Base-by-base conservation (phyloP, 768 basidiomycete species). In the Boletus subcaerulescens region DNA sequence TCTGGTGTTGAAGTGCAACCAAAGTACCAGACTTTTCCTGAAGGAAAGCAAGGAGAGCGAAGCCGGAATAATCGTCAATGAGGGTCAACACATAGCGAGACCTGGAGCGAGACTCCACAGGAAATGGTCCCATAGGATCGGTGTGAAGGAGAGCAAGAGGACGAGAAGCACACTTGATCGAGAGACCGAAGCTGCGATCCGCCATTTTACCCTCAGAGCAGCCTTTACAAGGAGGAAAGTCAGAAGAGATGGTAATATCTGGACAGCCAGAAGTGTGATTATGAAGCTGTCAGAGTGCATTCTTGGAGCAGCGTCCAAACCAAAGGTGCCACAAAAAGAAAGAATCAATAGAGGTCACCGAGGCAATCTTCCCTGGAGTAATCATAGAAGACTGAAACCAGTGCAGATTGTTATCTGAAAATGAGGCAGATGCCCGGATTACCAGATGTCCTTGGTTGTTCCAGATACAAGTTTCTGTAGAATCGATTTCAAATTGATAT, bases 1-100 rank as follows among this genome's bases (percentile, higher is more conserved):
- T 5, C 0, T 6, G 17, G 3, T 4, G 17, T 6, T 1, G 2
- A n/a, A 39, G 38, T 0, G 6, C 38, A 17, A 7, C 2, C 11
- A n/a, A 17, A 13, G 38, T n/a, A 15, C n/a, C 15, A 39, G 38
- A 39, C 38, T 39, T 39, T 4, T n/a, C n/a, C 17, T 2, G 1
- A 9, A 39, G 38, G n/a, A 39, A 39, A n/a, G 38, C 4, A n/a
- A 39, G 15, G 14, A 17, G 38, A 0, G n/a, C 3, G 18, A 39
- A 39, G 38, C 14, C 5, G 0, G n/a, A 39, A 39, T 4, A n/a
- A n/a, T 39, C n/a, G 6, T 39, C 38, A 39, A 39, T 6, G 7
- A 39, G 8, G 5, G 38, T 39, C 0, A 39, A 3, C 6, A 39
- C 14, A 8, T n/a, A 39, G 0, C 2, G 3, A 3, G 15, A 17